phyloP scores from a whole-genome alignment of 768 basidiomycete species.

The Leucocoprinus leucothites region DNA sequence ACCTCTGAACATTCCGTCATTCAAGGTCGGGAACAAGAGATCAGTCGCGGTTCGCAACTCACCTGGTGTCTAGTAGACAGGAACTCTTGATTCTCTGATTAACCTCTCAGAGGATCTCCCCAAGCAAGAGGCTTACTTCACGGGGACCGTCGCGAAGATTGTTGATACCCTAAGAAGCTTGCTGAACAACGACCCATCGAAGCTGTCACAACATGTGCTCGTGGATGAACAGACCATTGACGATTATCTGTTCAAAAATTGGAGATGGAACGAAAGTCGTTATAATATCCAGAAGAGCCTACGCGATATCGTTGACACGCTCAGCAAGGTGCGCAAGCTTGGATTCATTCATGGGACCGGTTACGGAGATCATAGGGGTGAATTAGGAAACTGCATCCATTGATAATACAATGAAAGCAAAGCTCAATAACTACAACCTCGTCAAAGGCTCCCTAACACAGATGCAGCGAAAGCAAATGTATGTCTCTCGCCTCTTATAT shows the following conservation, averaged over 20 bases:
- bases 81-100: conserved; percentile 88
- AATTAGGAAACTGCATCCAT: conserved; percentile 89
- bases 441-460: conserved; percentile 90
- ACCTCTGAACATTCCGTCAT: conserved; percentile 73
- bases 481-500: conserved; percentile 4
- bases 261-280: conserved; percentile 93
- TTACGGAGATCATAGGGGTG: conserved; percentile 7
- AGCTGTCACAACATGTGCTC: conserved; percentile 70
- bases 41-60: conserved; percentile 13
- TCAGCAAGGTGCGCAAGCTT: conserved; percentile 66
- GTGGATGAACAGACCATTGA: conserved; percentile 81
- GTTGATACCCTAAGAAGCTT: conserved; percentile 93
- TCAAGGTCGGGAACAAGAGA: conserved; percentile 65
- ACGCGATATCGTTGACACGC: conserved; percentile 77
- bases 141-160: conserved; percentile 82
- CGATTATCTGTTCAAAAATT: conserved; percentile 72
- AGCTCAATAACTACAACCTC: conserved; percentile 87
- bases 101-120: conserved; percentile 89
- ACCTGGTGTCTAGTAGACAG: conserved; percentile 58
- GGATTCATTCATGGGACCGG: neutral
- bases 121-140: conserved; percentile 89
- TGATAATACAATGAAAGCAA: conserved; percentile 91
- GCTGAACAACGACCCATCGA: conserved; percentile 80
- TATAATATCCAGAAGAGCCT: conserved; percentile 84
- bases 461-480: conserved; percentile 95